Evolutionary conservation across 2,329 filamentous ascomycete species (phyloP).

Genomic region (Ascosphaera apis): DNA sequence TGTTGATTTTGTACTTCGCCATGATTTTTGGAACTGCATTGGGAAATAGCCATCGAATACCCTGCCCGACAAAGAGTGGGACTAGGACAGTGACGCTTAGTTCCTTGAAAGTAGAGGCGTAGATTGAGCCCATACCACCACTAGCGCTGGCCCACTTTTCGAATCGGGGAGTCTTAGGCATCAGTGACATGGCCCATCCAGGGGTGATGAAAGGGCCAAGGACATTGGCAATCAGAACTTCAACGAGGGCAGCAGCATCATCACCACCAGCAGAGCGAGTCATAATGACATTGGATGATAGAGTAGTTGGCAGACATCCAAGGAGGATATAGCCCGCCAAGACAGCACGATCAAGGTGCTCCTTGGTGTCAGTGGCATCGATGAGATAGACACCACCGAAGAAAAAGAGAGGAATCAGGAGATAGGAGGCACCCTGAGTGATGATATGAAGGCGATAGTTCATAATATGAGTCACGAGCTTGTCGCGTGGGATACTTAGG

Average conservation of each 20-base stretch:
- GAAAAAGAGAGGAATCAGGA: constrained; percentile 40
- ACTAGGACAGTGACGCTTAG: constrained; percentile 43
- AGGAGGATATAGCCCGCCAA: constrained; percentile 44
- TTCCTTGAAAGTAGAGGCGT: constrained; percentile 42
- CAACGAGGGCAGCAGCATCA: constrained; percentile 40
- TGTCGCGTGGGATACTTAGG: constrained; percentile 39
- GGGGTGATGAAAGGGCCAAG: constrained; percentile 45
- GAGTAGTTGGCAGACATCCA: constrained; percentile 48
- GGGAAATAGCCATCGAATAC: constrained; percentile 32
- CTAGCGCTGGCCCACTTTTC: constrained; percentile 22
- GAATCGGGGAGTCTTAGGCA: constrained; percentile 21
- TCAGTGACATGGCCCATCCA: constrained; percentile 32
- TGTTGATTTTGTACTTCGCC: constrained; percentile 29
- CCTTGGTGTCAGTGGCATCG: constrained; percentile 22
- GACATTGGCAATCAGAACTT: constrained; percentile 48
- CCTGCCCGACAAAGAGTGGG: constrained; percentile 39
- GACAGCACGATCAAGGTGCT: constrained; percentile 35
- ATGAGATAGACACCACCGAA: constrained; percentile 32
- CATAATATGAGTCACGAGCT: constrained; percentile 36
- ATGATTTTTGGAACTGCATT: constrained; percentile 19
- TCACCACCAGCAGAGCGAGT: constrained; percentile 46
- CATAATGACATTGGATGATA: constrained; percentile 53
- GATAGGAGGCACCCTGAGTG: constrained; percentile 43
- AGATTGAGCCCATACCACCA: constrained; percentile 35
- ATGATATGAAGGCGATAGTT: constrained; percentile 47